Base-by-base conservation (phyloP, 768 basidiomycete genomes). In the Trametes meyenii region DNA sequence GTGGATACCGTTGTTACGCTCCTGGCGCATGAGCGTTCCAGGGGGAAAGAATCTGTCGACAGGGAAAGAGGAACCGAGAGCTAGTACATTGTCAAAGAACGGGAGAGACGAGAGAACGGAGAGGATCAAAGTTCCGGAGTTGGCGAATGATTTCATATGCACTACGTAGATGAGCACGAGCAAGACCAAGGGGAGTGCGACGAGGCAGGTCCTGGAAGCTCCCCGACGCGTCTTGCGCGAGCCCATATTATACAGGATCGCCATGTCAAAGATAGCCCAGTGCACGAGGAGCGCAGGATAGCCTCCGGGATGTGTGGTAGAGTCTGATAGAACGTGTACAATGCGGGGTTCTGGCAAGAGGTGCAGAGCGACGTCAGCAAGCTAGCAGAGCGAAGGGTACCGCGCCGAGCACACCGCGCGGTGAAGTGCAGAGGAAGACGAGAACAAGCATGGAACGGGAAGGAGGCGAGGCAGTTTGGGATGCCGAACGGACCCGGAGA, bases 1-100 rank as follows among this genome's bases (percentile, higher is more conserved):
- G 49, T 77, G 77, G 14, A 83, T 64, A 16, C 62, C 63, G 43
- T 62, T 55, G 56, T 66, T 68, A 48, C 48, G 53, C 16, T 54
- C 52, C 6, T 50, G 50, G 5, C 58, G 23, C 13, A 35, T 5
- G 10, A 58, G 56, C 13, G 50, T 1, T 2, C 13, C 33, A n/a
- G 29, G 8, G 12, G n/a, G 50, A 6, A 13, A 13, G 40, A 42
- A 42, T n/a, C 40, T 42, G 14, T 12, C 40, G 11, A 42, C 13
- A 14, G n/a, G 4, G 14, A 42, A 42, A 11, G 51, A 21, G 11
- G 38, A 23, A 12, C 17, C 19, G 21, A 38, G n/a, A 13, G 51
- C 51, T 2, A 40, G 5, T 1, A 7, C 51, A 3, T 10, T 8
- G 13, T 38, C 38, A 13, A 40, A 52, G 2, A 38, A 14, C 1